Base-by-base conservation (phyloP, 2,329 filamentous ascomycete species). In the Penicillium brevicompactum region DNA sequence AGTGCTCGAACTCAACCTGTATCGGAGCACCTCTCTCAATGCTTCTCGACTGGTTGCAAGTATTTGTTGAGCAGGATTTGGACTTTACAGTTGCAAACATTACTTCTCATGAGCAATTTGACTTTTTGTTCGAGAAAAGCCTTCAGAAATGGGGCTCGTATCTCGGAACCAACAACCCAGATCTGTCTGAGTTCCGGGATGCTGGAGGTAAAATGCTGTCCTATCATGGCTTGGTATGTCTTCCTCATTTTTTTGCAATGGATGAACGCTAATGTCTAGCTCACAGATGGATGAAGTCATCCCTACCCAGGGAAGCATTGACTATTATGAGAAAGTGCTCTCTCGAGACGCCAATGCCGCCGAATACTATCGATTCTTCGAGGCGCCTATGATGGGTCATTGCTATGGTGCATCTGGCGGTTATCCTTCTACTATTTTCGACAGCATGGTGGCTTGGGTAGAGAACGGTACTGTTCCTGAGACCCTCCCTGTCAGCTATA, bases 161-260 rank as follows among this genome's bases (percentile, higher is more conserved):
- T n/a, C 71, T 76, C 4, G 69, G 67, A 14, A 71, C 73, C 0
- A 49, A 63, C 11, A 63, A 73, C 40, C 70, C 74, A 2, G 73
- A 78, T 55, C 65, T 79, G 0, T 62, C 63, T 0, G 56, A 49
- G 0, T 78, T 78, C 63, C 63, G 63, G 16, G 48, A 56, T 0
- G 52, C 53, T 4, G 74, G 73, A 0, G 74, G 69, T 3, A 79
- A 78, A 53, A 67, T 79, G 59, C 67, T 78, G n/a, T 73, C 68
- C 1, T 78, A 70, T 66, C 75, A 78, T 47, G 76, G 76, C 2
- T 49, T 74, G 4, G 67, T 68, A 71, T n/a, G 56, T 60, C 5
- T 27, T 8, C 4, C 24, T 27, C 24, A 27, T 27, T 4, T 27
- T 1, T 27, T 8, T 27, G 24, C 24, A 8, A 27, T 27, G 8